Conservation (phyloP, 2,329 filamentous ascomycete genomes). For the Ophiocordyceps robertsii region DNA sequence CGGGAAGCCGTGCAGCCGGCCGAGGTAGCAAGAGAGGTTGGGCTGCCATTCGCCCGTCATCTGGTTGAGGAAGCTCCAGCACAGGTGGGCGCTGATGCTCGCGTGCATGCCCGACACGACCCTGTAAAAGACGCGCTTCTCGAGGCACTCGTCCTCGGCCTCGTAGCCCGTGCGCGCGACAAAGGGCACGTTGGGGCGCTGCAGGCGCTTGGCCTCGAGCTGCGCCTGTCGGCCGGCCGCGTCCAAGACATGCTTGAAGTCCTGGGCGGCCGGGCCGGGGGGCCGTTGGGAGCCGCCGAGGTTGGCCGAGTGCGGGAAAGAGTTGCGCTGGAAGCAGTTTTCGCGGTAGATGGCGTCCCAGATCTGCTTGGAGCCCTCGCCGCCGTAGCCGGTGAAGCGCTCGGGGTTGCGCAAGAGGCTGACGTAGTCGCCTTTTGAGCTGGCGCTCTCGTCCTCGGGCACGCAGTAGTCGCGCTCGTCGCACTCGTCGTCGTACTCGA, state of each 20-base stretch:
- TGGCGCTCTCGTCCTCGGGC: constrained; percentile 80
- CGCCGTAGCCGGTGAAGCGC: constrained; percentile 86
- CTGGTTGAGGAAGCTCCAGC: constrained; percentile 93
- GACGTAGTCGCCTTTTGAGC: constrained; percentile 88
- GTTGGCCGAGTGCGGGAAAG: constrained; percentile 45
- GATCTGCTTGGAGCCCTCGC: constrained; percentile 72
- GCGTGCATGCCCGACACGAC: constrained; percentile 97
- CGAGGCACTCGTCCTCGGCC: constrained; percentile 81
- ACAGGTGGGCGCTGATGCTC: constrained; percentile 90
- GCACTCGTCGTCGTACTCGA: constrained; percentile 95
- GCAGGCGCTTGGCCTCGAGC: constrained; percentile 36
- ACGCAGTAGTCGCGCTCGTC: constrained; percentile 96
- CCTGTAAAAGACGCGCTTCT: constrained; percentile 97
- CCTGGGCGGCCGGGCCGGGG: constrained; percentile 40
- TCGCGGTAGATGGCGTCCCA: constrained; percentile 97
- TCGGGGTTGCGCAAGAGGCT: constrained; percentile 88
- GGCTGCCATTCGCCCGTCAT: constrained; percentile 87
- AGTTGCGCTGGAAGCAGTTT: constrained; percentile 76
- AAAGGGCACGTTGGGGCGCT: constrained; percentile 39
- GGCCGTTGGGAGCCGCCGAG: constrained; percentile 31
- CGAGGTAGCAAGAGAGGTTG: constrained; percentile 78
- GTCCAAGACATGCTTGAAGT: constrained; percentile 48
- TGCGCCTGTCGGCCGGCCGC: constrained; percentile 45
- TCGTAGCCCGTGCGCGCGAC: constrained; percentile 55
- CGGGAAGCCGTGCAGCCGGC: constrained; percentile 69